Evolutionary conservation across 2,329 filamentous ascomycete species (phyloP), one percentile per base, ranked within the genome.

Genomic region (Sarocladiaceae sp.): DNA sequence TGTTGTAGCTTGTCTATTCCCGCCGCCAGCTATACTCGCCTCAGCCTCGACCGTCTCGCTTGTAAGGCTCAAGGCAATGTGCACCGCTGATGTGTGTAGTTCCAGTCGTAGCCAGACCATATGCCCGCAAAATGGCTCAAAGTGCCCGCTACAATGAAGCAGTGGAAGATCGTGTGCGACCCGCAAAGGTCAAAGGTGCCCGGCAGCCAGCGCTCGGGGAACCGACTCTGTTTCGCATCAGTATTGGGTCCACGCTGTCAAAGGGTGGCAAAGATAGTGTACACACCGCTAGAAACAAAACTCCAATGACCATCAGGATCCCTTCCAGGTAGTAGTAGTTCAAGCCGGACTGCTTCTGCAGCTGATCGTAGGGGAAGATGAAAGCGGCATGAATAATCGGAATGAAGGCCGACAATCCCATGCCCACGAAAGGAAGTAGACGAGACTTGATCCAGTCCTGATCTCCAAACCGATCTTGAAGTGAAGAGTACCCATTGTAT

Each of bases 81-180:
- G 40, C 52, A 53, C 5, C 52, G 52, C 37, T 40, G 39, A 36
- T 51, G 31, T 10, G 29, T 3, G 42, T 53, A 53, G 25, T 49
- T 56, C 26, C 53, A 55, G 23, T 55, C 67, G 36, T 62, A 64
- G 1, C 60, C 63, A 25, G 57, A 36, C 23, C 67, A 50, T 22
- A 68, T 53, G n/a, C 64, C 71, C 39, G 66, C 57, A 36, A 74
- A 55, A 60, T 77, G 70, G 12, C 70, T 60, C 25, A 64, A 56
- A 23, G 68, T n/a, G 6, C 67, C 69, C 5, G 74, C 26, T 0
- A 73, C 71, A 15, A 75, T 71, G 4, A 73, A 60, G 12, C 72
- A 54, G 51, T 76, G 73, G 53, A 75, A 75, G 13, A 75, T 65
- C 56, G 75, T 72, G 53, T 75, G 73, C 5, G 72, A 75, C 4